phyloP scores from a whole-genome alignment of 192 early-diverging fungal species.

The Borealophlyctis nickersoniae region DNA sequence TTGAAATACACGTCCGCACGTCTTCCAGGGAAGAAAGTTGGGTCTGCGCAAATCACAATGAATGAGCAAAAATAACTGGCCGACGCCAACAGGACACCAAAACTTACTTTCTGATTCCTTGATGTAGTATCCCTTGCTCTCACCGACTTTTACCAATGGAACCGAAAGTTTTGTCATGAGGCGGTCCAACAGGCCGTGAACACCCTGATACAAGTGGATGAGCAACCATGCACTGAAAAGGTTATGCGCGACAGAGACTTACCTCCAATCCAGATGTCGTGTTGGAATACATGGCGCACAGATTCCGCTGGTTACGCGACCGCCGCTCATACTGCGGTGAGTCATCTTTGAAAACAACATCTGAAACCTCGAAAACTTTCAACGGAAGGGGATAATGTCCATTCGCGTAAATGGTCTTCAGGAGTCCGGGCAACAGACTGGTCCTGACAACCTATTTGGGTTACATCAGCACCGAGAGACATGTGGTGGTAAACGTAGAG shows the following conservation, averaged over 20 bases:
- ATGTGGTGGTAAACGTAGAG: conserved; percentile 1
- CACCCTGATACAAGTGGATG: conserved; percentile 56
- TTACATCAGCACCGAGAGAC: background rate
- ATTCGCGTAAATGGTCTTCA: conserved; percentile 92
- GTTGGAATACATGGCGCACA: conserved; percentile 80
- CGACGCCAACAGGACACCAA: background rate
- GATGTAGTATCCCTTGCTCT: conserved; percentile 72
- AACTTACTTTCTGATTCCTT: conserved; percentile 67
- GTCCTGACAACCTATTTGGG: conserved; percentile 82
- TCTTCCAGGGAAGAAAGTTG: conserved; percentile 89
- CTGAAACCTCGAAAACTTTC: conserved; percentile 95
- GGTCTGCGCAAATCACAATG: conserved; percentile 41
- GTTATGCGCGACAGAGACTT: too few relatives aligned
- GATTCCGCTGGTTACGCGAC: conserved; percentile 84
- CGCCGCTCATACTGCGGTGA: conserved; percentile 59
- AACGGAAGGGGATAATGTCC: conserved; percentile 79
- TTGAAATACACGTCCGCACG: conserved; percentile 81
- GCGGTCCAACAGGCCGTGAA: conserved; percentile 91
- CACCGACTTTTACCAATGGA: conserved; percentile 45
- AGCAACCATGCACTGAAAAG: too few relatives aligned
- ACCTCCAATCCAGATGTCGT: conserved; percentile 83
- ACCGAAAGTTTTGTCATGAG: conserved; percentile 78
- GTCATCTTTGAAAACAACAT: conserved; percentile 88
- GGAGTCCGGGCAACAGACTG: conserved; percentile 83
- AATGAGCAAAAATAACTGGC: background rate